Base-by-base conservation (phyloP, 768 basidiomycete species). In the Melanogaster broomeanus region DNA sequence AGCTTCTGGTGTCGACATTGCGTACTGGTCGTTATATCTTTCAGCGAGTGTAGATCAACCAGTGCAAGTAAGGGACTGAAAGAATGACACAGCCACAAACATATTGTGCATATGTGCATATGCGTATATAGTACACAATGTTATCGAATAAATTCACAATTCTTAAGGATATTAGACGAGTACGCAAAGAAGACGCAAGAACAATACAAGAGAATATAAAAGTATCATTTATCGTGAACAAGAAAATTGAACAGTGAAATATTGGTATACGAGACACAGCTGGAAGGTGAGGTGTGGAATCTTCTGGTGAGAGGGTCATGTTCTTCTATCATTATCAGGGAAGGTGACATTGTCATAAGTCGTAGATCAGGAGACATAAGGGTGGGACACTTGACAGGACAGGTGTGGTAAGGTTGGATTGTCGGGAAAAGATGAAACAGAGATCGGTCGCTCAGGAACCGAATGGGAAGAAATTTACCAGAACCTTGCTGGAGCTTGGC, bases 1-100 rank as follows among this genome's bases (percentile, higher is more conserved):
- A 42, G 51, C 54, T 24, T 61, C 54, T 3, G 72, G 59, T 8
- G 62, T 62, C 12, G 73, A 66, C 70, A 75, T 71, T 8, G 47
- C 21, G 41, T 22, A 3, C n/a, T n/a, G n/a, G n/a, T 30, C 10
- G 28, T 11, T 30, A 11, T 30, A 12, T 30, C 7, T 28, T 30
- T 30, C 28, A 30, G 12, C 28, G 7, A 30, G 34, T 44, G 25
- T 24, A 46, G 11, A n/a, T 35, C n/a, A 15, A n/a, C n/a, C n/a
- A n/a, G n/a, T n/a, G n/a, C n/a, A n/a, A n/a, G n/a, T n/a, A n/a
- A n/a, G n/a, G n/a, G n/a, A n/a, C n/a, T n/a, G n/a, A n/a, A n/a
- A n/a, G n/a, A 15, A 5, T n/a, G 16, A n/a, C 21, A 41, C 39
- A 41, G 39, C 39, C 39, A 41, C 39, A 35, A 13, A 12, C 3